Percentiles rank a stretch among this genome's conserved stretches.
phyloP scores from a whole-genome alignment of 495 filamentous ascomycete genomes.

The Podospora bellae-mahoneyi region DNA sequence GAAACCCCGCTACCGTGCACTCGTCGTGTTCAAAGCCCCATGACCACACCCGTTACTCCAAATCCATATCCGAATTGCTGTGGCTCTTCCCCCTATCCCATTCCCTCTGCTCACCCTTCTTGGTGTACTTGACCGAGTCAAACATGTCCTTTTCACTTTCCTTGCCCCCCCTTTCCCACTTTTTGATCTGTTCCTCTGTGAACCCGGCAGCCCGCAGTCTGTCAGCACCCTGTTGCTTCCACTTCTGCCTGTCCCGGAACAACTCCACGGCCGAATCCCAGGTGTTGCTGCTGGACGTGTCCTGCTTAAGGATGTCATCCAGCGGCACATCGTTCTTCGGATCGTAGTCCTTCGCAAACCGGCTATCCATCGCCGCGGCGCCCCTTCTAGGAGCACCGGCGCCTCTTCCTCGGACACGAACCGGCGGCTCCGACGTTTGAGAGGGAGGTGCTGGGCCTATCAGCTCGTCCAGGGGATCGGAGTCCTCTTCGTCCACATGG shows the following conservation, averaged over 20 bases:
- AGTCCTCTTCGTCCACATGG: constrained; percentile 46
- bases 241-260: constrained; percentile 74
- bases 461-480: constrained; percentile 74
- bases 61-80: not conserved
- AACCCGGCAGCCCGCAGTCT: constrained; percentile 76
- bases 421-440: constrained; percentile 29
- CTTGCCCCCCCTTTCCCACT: constrained; percentile 71
- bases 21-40: not conserved
- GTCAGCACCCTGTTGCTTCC: constrained; percentile 75
- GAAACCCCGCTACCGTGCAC: not conserved
- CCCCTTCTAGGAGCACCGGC: constrained; percentile 34
- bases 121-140: constrained; percentile 75
- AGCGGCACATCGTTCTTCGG: constrained; percentile 66
- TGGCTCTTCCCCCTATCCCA: constrained; percentile 60
- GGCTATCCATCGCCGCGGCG: constrained; percentile 70
- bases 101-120: constrained; percentile 74
- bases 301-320: constrained; percentile 31
- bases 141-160: constrained; percentile 55
- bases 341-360: constrained; percentile 76
- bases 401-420: constrained; percentile 76
- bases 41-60: not conserved
- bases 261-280: constrained; percentile 85
- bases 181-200: constrained; percentile 67
- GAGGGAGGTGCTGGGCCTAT: constrained; percentile 73
- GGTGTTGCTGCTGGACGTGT: constrained; percentile 48